Conservation (phyloP, 2,329 filamentous ascomycete species). For the Neoarthrinium moseri region DNA sequence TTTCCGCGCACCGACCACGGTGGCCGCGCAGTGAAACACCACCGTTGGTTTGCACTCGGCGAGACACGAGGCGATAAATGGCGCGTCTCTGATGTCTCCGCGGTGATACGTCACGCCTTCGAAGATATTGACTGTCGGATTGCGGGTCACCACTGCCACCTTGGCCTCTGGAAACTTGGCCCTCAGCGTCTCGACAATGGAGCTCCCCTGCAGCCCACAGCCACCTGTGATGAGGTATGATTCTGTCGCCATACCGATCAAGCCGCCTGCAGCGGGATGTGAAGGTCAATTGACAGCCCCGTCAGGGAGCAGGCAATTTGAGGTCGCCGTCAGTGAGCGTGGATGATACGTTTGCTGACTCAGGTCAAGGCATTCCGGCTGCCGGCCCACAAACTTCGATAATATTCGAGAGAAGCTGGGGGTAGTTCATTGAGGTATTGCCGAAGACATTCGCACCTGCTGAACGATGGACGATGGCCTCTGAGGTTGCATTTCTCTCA, state of each 20-base stretch:
- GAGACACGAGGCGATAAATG: slow-evolving; percentile 50
- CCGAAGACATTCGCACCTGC: too few species aligned
- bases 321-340: too few species aligned
- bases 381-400: too few species aligned
- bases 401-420: too few species aligned
- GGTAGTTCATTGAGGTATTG: too few species aligned
- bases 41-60: slow-evolving; percentile 52
- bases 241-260: slow-evolving; percentile 13
- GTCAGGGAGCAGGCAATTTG: too few species aligned
- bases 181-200: slow-evolving; percentile 52
- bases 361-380: too few species aligned
- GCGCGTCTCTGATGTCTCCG: slow-evolving; percentile 15
- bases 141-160: slow-evolving; percentile 48
- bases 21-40: slow-evolving; percentile 62
- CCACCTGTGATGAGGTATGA: slow-evolving; percentile 49
- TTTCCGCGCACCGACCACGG: slow-evolving; percentile 13
- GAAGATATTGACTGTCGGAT: slow-evolving; percentile 44
- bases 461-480: too few species aligned
- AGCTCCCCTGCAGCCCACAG: slow-evolving; percentile 54
- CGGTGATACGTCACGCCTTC: slow-evolving; percentile 48
- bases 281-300: too few species aligned
- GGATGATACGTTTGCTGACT: too few species aligned
- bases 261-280: too few species aligned
- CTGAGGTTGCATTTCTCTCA: too few species aligned
- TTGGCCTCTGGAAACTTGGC: slow-evolving; percentile 18